phyloP scores from a whole-genome alignment of 2,329 filamentous ascomycete species.

The Aspergillus carbonarius region DNA sequence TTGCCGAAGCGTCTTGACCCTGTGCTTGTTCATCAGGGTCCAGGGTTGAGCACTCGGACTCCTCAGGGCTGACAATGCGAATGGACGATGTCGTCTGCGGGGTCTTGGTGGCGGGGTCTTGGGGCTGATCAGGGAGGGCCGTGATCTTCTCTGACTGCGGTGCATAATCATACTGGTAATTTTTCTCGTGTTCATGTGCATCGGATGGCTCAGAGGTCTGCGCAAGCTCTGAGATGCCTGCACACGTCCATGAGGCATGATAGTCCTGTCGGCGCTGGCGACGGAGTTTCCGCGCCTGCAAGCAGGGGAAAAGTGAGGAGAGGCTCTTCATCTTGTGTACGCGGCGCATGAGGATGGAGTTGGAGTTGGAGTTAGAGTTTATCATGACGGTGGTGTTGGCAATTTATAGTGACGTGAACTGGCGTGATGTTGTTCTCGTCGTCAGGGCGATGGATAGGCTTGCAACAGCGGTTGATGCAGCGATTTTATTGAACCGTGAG shows the following conservation, averaged over 20 bases:
- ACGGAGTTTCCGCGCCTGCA: conserved; percentile 2
- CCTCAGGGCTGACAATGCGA: conserved; percentile 15
- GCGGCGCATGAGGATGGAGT: conserved; percentile 1
- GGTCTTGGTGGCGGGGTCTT: background rate
- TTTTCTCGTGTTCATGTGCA: background rate
- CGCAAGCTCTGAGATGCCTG: background rate
- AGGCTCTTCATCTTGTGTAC: background rate
- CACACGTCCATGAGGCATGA: conserved; percentile 2
- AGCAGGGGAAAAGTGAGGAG: background rate
- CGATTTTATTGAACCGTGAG: background rate
- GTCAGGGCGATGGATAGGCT: background rate
- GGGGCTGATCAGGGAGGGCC: background rate
- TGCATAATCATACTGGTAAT: background rate
- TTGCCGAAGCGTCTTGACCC: background rate
- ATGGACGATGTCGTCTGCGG: conserved; percentile 12
- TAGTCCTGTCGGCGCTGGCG: conserved; percentile 1
- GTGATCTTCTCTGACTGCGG: background rate
- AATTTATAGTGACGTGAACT: background rate
- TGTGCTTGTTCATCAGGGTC: background rate
- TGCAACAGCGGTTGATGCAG: background rate
- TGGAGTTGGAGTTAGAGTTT: background rate
- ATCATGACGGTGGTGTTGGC: background rate
- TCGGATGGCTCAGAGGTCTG: background rate
- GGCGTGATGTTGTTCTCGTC: background rate
- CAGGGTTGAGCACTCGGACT: conserved; percentile 11